Conservation (phyloP, 2,329 filamentous ascomycete genomes). For the Microsporum ferrugineum region DNA sequence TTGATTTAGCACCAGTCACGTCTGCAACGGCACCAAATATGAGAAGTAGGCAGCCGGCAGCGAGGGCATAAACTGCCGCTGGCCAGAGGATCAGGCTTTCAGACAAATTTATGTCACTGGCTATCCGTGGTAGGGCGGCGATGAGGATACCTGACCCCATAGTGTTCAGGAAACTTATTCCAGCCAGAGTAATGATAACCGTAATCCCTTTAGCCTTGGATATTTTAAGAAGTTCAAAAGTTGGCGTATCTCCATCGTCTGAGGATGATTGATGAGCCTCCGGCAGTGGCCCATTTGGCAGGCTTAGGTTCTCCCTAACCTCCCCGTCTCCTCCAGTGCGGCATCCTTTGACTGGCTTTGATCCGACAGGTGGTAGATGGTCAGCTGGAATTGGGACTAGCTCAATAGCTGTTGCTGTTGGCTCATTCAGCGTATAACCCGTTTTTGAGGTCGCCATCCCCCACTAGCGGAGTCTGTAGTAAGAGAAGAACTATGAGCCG, state of each 20-base stretch:
- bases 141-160: constrained; percentile 23
- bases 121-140: constrained; percentile 21
- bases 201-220: constrained; percentile 12
- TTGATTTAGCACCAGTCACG: constrained; percentile 36
- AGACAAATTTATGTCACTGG: constrained; percentile 20
- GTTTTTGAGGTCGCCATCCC: neutral
- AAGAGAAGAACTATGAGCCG: neutral
- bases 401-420: neutral
- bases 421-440: neutral
- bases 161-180: constrained; percentile 23
- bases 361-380: neutral
- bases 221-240: constrained; percentile 1
- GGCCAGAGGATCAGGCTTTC: constrained; percentile 19
- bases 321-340: neutral
- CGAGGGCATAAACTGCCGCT: constrained; percentile 22
- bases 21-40: constrained; percentile 41
- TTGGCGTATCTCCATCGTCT: neutral
- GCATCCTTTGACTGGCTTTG: neutral
- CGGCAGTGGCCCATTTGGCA: neutral
- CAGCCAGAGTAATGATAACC: constrained; percentile 20
- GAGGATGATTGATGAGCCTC: neutral
- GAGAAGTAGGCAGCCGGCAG: constrained; percentile 35
- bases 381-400: neutral
- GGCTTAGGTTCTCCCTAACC: neutral
- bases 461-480: neutral